Base-by-base conservation (phyloP, 2,329 filamentous ascomycete genomes). In the Claviceps monticola region DNA sequence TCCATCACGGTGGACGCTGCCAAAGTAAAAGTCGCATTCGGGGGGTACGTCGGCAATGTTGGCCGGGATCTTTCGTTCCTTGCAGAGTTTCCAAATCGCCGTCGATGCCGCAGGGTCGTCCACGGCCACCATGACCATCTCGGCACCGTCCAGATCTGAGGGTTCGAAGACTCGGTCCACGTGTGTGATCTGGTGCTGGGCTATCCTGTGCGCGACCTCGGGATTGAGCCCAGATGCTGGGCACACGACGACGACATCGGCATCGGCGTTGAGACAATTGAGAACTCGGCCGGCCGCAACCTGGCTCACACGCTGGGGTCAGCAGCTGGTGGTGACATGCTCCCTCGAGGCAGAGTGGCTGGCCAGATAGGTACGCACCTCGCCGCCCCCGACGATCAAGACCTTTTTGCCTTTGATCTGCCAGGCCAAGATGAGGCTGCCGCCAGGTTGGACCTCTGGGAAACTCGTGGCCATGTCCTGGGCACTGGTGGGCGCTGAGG, bases 11-110 rank as follows among this genome's bases (percentile, higher is more conserved):
- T 98, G 88, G 41, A 96, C 84, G 64, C 86, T 93, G 56, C 93
- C 93, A 71, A 98, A 98, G 74, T 96, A 98, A 65, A 98, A 98
- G 64, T 98, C 93, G 68, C 93, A 98, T 67, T 98, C 93, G 0
- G 88, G 79, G 0, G 93, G 93, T 3, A 98, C 93, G 65, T 98
- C 93, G 58, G 93, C 93, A 58, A 98, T 95, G 68, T 98, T 98
- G 53, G 89, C 90, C 5, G 89, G 82, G 57, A 97, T 86, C 55
- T 82, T 82, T 54, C 75, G 78, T 65, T 88, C 78, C 67, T 95
- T 91, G 76, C 91, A 97, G 23, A 95, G 76, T 65, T 91, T 91
- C 86, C 89, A 98, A 64, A 98, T 88, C 56, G 80, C 76, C 0
- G 87, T 84, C 0, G 89, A 96, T n/a, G 89, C 90, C 47, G 82